Evolutionary conservation across 139 green algal species (phyloP), one percentile per base, ranked within the genome.

Genomic region (Diplosphaera chodatii): DNA sequence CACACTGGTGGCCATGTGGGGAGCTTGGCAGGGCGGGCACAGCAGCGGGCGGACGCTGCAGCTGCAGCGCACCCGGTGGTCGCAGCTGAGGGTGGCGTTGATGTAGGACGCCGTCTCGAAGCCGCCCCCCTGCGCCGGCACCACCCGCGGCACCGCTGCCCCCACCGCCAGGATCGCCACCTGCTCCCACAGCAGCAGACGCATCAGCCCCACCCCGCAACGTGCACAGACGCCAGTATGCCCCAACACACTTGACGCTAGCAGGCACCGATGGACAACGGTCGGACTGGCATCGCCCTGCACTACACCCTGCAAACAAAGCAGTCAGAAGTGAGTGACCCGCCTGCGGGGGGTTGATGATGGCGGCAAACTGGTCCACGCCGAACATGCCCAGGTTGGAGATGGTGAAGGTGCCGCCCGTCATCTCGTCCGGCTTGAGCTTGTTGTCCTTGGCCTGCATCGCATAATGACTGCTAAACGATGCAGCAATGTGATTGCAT

Each of bases 371-470:
- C 73, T 95, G 78, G 55, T 88, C 88, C 28, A 99, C 78, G 48
- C 89, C 88, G 66, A 85, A 97, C 95, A 99, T 99, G 79, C 95
- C 92, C 69, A 97, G 83, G 82, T 97, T 97, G 41, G 82, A 92
- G 29, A 97, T 85, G 32, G 90, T 96, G 85, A 97, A 97, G 48
- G 92, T 96, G 63, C 92, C 92, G 22, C 91, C 91, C 4, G 75
- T 84, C 75, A 91, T 94, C 74, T 99, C 95, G 31, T 91, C 76
- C 0, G 94, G 94, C 67, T 74, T 67, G 32, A 99, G 86, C 86
- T 93, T 96, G 72, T 85, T 85, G 41, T 93, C 89, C 78, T 92
- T 91, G 33, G 92, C 92, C 83, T 91, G 82, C 41, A 62, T 1
- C 22, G n/a, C n/a, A n/a, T n/a, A n/a, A n/a, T n/a, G n/a, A n/a